A percentile compares a stretch with the other conserved stretches of the same genome.
These are phyloP conservation scores for Russula sp. DNA, from an alignment of 768 basidiomycete genomes.

Conservation along the genomic window DNA sequence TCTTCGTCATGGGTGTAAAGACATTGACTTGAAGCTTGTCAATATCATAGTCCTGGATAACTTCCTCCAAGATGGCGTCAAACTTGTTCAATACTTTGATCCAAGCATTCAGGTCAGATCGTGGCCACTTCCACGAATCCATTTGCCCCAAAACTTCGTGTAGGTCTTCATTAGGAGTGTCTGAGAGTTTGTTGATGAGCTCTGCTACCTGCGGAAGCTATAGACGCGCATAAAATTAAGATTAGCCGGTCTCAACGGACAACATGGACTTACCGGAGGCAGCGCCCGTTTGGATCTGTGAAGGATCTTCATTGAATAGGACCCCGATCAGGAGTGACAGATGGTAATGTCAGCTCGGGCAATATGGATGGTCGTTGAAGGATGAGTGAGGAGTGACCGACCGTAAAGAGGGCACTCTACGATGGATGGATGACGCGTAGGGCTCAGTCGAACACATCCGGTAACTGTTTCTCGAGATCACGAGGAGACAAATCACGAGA, in stretches of 20 bases:
- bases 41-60: constrained; percentile 79
- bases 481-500: neutral
- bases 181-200: constrained; percentile 63
- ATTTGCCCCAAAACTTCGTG: constrained; percentile 58
- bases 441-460: neutral
- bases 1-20: constrained; percentile 72
- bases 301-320: constrained; percentile 80
- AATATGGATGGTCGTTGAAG: constrained; percentile 2
- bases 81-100: constrained; percentile 93
- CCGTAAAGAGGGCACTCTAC: constrained; percentile 1
- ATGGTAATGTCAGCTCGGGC: neutral
- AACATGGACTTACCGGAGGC: constrained; percentile 53
- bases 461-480: constrained; percentile 17
- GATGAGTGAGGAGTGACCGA: constrained; percentile 4
- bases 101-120: constrained; percentile 97
- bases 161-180: constrained; percentile 65
- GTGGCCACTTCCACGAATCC: constrained; percentile 86
- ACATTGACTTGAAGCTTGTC: constrained; percentile 74
- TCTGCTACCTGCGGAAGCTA: constrained; percentile 77
- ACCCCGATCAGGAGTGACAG: constrained; percentile 32
- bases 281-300: constrained; percentile 78
- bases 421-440: constrained; percentile 18
- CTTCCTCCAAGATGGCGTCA: constrained; percentile 77
- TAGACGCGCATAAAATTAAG: constrained; percentile 21
- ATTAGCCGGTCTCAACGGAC: constrained; percentile 9